A percentile compares a stretch with the other conserved stretches of the same genome.
These are phyloP conservation scores for Blastobotrys aristatus DNA, from an alignment of 1,139 yeast species.

Conservation along the genomic window DNA sequence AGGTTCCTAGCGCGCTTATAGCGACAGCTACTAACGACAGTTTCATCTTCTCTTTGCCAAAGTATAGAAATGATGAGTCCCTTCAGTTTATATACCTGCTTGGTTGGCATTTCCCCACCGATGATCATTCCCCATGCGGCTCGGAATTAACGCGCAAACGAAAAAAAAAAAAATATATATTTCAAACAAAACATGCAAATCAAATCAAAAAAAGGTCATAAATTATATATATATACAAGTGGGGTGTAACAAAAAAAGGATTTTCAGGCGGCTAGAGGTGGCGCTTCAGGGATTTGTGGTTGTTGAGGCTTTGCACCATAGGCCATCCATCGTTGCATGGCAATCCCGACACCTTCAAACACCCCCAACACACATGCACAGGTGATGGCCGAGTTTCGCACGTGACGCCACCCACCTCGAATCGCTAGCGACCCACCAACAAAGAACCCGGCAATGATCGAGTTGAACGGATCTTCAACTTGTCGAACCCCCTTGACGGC, in stretches of 20 bases:
- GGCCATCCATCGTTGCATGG: slow-evolving; percentile 88
- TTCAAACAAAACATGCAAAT: background rate
- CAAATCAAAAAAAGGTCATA: background rate
- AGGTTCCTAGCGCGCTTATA: too few species aligned
- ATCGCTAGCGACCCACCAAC: slow-evolving; percentile 98
- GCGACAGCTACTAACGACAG: too few species aligned
- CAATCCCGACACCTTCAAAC: slow-evolving; percentile 97
- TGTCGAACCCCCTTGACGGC: slow-evolving; percentile 91
- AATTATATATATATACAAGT: slow-evolving; percentile 6
- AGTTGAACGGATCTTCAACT: slow-evolving; percentile 98
- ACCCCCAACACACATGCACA: slow-evolving; percentile 97
- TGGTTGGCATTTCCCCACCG: too few species aligned
- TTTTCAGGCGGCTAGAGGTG: slow-evolving; percentile 27
- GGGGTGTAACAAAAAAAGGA: background rate
- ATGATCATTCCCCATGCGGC: too few species aligned
- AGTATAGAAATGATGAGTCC: too few species aligned
- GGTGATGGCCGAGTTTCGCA: slow-evolving; percentile 93
- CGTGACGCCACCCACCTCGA: slow-evolving; percentile 98
- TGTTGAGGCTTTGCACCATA: slow-evolving; percentile 66
- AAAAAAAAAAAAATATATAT: background rate
- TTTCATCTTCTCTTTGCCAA: too few species aligned
- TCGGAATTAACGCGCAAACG: too few species aligned
- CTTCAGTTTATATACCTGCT: too few species aligned
- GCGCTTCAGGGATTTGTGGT: slow-evolving; percentile 36
- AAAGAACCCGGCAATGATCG: slow-evolving; percentile 95